Base-by-base conservation (phyloP, 768 basidiomycete genomes). In the Mycena vitilis region DNA sequence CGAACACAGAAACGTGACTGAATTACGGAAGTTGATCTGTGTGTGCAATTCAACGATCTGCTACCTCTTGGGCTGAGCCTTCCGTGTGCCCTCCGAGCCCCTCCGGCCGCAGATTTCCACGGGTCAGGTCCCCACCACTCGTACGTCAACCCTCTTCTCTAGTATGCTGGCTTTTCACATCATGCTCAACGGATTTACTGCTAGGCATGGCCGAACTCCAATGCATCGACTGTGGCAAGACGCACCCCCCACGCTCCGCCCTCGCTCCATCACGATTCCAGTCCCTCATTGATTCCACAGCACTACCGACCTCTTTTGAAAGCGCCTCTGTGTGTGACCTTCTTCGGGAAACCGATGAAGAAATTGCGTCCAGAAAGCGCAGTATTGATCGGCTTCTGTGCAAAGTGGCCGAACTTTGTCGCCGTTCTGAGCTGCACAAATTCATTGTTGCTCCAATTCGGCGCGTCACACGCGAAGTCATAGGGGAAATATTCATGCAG, bases 141-240 rank as follows among this genome's bases (percentile, higher is more conserved):
- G 30, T 30, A 30, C 30, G 30, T 30, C 30, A 30, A 5, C 30
- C 30, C 30, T 30, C 30, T 30, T 30, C 30, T 3, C 30, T 30
- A n/a, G n/a, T n/a, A 30, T 30, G 5, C 30, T 30, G 30, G 30
- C 44, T 45, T 45, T 7, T 45, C 44, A 16, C 13, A 45, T 45
- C 15, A 13, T 44, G 15, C 42, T 44, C 44, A 45, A 45, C 16
- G 52, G 22, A 36, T 15, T 6, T 22, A 11, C 20, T 38, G 34
- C 30, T 30, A 37, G 10, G 4, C 4, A 25, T 11, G 12, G 6
- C 11, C 5, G 4, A 34, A 7, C 25, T 12, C 36, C 59, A 44
- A 36, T 63, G 62, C 34, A 9, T 37, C n/a, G 62, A 63, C 44
- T 63, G 62, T 23, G n/a, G 22, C 62, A 36, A 55, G 15, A 44